Base-by-base conservation (phyloP, 2,329 filamentous ascomycete genomes). In the Juglanconis oblonga region DNA sequence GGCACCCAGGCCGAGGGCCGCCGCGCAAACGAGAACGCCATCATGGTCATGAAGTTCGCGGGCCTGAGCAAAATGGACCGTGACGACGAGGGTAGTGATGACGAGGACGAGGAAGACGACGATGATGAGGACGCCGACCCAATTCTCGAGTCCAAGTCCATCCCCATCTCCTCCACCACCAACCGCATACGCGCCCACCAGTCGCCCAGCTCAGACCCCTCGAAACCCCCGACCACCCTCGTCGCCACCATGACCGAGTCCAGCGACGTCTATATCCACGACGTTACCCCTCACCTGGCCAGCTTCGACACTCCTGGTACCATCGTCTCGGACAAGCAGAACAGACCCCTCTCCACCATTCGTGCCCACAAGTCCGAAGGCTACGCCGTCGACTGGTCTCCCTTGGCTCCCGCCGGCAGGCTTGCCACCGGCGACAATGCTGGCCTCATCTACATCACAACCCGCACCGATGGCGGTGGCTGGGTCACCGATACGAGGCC, bases 331-430 rank as follows among this genome's bases (percentile, higher is more conserved):
- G 82, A 91, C 1, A 87, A 90, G 69, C 91, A 96, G 72, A 94
- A 92, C 74, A 96, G 96, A 77, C 92, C 95, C 38, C 77, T 96
- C 54, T 90, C 85, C 66, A 97, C 92, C 3, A 87, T 99, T 67
- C 86, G 90, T 67, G 92, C 94, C 67, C 95, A 99, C 83, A 94
- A 93, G 77, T 79, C 87, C 11, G 95, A 99, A 79, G 95, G 95
- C 52, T 99, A 98, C 73, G 95, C 92, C 0, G 77, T 99, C n/a
- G 95, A 97, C 76, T 99, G 95, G 95, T 97, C 93, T 32, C 90
- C 92, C 1, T 74, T 91, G 9, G 83, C 91, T 50, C 86, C 92
- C 0, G 83, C 87, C 51, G 93, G 93, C 61, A 95, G 94, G 76
- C 86, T 99, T 3, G 77, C 97, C 50, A 97, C 94, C 0, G 95